Conservation (phyloP, 2,329 filamentous ascomycete species). For the Didymellaceae sp. region DNA sequence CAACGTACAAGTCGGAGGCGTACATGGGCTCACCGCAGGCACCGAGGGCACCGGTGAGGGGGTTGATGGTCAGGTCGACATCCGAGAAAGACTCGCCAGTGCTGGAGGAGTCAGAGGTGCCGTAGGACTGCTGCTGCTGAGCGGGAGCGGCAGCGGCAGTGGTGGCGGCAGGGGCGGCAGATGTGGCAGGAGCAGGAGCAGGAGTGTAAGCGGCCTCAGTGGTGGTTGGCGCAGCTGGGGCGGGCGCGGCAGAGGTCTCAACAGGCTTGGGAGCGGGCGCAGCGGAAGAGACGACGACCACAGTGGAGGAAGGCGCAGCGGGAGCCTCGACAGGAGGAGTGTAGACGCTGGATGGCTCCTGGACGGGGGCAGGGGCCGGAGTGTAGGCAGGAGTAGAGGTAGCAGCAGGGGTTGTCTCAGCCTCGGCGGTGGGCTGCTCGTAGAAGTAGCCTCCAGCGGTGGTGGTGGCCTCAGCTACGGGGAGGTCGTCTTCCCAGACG, state of each 20-base stretch:
- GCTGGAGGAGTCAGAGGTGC: conserved; percentile 1
- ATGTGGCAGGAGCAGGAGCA: conserved; percentile 7
- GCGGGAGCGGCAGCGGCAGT: conserved; percentile 7
- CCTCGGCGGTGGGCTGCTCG: conserved; percentile 30
- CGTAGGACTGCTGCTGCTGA: conserved; percentile 1
- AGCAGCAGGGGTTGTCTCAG: conserved; percentile 22
- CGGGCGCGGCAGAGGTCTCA: conserved; percentile 17
- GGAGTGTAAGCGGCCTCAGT: conserved; percentile 21
- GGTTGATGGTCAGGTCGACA: conserved; percentile 45
- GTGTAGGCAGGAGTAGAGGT: conserved; percentile 17
- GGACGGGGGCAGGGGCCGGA: not conserved
- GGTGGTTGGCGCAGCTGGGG: conserved; percentile 13
- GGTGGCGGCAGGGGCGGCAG: conserved; percentile 8
- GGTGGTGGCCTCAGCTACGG: conserved; percentile 26
- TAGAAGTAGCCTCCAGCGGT: conserved; percentile 24
- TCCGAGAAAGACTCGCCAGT: conserved; percentile 17
- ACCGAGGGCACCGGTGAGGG: conserved; percentile 35
- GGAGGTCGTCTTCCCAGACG: conserved; percentile 37
- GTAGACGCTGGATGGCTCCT: conserved; percentile 21
- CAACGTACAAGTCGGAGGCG: conserved; percentile 36
- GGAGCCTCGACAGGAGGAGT: conserved; percentile 17
- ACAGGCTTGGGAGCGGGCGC: conserved; percentile 14
- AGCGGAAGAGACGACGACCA: conserved; percentile 13
- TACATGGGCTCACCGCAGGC: conserved; percentile 39
- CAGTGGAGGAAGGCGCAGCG: conserved; percentile 11